Conservation (phyloP, 2,329 filamentous ascomycete species). For the Xylariaceae sp. region DNA sequence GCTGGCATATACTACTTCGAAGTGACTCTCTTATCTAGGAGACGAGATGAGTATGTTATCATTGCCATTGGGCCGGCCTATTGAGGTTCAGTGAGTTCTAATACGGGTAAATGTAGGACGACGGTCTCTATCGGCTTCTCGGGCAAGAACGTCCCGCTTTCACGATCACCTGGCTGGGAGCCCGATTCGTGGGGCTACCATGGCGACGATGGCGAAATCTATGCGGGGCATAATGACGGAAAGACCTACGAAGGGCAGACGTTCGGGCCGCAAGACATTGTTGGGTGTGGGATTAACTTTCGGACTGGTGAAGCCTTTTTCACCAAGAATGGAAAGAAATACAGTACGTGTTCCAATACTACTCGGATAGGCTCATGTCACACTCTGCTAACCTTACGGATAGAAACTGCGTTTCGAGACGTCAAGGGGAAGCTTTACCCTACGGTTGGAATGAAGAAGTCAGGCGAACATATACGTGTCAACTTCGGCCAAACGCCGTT, state of each 20-base stretch:
- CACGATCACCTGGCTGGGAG: slow-evolving; percentile 67
- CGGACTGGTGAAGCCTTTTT: slow-evolving; percentile 67
- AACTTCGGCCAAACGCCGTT: slow-evolving; percentile 79
- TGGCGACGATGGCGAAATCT: slow-evolving; percentile 67
- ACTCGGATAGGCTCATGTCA: neutral
- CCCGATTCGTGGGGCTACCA: slow-evolving; percentile 70
- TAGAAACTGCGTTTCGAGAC: slow-evolving; percentile 72
- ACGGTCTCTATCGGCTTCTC: slow-evolving; percentile 67
- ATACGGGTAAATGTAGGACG: slow-evolving; percentile 45
- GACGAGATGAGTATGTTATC: slow-evolving; percentile 57
- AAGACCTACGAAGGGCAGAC: slow-evolving; percentile 56
- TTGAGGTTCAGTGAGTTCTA: slow-evolving; percentile 12
- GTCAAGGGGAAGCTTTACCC: slow-evolving; percentile 69
- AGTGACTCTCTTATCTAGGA: slow-evolving; percentile 55
- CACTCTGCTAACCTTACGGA: slow-evolving; percentile 1
- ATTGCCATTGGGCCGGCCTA: neutral
- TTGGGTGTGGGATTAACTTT: slow-evolving; percentile 70
- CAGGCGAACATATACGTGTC: slow-evolving; percentile 61
- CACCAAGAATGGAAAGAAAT: slow-evolving; percentile 63
- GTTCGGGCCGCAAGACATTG: slow-evolving; percentile 59
- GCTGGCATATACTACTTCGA: slow-evolving; percentile 97
- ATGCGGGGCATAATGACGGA: slow-evolving; percentile 58
- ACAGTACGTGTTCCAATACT: slow-evolving; percentile 47
- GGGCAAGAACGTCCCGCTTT: slow-evolving; percentile 54
- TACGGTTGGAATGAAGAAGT: slow-evolving; percentile 65